Evolutionary conservation across 352 stramenopile species (phyloP).

Genomic region (Thraustotheca clavata): DNA sequence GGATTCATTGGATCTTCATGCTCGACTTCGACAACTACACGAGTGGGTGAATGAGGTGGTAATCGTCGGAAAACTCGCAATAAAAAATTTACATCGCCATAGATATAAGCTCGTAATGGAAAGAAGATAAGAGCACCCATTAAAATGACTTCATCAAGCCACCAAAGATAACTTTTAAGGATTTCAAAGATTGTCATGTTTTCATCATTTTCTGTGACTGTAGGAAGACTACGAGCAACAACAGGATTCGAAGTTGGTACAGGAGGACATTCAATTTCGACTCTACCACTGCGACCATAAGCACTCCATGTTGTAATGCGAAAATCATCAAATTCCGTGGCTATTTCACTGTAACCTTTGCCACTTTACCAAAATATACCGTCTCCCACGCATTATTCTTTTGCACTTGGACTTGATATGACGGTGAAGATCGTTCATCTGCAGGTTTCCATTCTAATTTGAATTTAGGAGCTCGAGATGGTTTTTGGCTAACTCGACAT

Average conservation of each 20-base stretch:
- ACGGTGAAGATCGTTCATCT: background rate
- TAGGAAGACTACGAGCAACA: background rate
- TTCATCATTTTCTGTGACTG: background rate
- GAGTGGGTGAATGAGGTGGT: conserved; percentile 71
- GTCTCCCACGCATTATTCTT: conserved; percentile 17
- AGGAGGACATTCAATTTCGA: conserved; percentile 22
- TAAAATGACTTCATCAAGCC: conserved; percentile 75
- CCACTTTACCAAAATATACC: conserved; percentile 4
- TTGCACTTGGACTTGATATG: conserved; percentile 18
- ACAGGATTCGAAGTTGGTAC: background rate
- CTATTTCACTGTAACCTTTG: conserved; percentile 14
- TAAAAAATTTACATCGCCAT: conserved; percentile 68
- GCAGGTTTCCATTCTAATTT: conserved; percentile 5
- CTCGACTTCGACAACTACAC: conserved; percentile 52
- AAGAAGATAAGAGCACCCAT: conserved; percentile 65
- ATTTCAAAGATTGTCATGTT: conserved; percentile 29
- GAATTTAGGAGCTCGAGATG: conserved; percentile 11
- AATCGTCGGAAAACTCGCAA: conserved; percentile 55
- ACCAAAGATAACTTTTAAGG: conserved; percentile 71
- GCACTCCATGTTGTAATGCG: conserved; percentile 76
- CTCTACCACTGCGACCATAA: conserved; percentile 56
- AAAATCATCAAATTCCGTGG: conserved; percentile 27
- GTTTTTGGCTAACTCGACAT: conserved; percentile 8
- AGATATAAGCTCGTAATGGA: conserved; percentile 73
- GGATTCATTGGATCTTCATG: background rate